Evolutionary conservation across 495 filamentous ascomycete genomes (phyloP), one percentile per base, ranked within the genome.

Genomic region (Beverwykella pulmonaria): DNA sequence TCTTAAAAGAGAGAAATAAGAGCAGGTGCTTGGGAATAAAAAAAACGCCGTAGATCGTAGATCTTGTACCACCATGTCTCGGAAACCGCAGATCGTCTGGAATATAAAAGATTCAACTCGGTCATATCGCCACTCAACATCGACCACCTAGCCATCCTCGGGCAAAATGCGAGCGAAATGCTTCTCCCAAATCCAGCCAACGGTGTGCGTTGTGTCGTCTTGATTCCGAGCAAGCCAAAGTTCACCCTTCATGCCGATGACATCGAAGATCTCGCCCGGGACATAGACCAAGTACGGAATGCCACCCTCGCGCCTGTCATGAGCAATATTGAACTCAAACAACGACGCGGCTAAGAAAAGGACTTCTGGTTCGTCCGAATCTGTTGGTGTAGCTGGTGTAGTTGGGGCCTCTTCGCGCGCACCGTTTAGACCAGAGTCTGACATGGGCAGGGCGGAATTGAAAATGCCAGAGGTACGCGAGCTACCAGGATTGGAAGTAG

Each of bases 161-260:
- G 68, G 64, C 20, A 73, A 39, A 20, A 73, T 73, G 26, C 73
- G 55, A 7, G 90, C 91, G 79, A 98, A 98, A 78, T 98, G 94
- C 74, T 96, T 95, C 71, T 90, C 94, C 94, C 94, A 98, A 66
- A 98, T 96, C 94, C 94, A 98, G 46, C 94, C 94, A n/a, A 97
- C 85, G 65, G 86, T 81, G 23, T 85, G 82, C 19, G 78, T 80
- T 3, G 83, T 79, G 76, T 98, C 95, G 74, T 98, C 94, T 76
- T 98, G 94, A 73, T 98, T 98, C 74, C 89, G 90, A 7, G 94
- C 94, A 30, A 98, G 87, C 95, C 94, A 98, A 17, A 98, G 87
- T 79, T 98, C 94, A 55, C 94, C 94, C 75, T 98, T 98, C 74
- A 96, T 91, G 56, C 87, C 94, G 69, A 98, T 90, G 60, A 76